Evolutionary conservation across 140 eudicot species (phyloP).

Genomic region (Cichorium intybus): DNA sequence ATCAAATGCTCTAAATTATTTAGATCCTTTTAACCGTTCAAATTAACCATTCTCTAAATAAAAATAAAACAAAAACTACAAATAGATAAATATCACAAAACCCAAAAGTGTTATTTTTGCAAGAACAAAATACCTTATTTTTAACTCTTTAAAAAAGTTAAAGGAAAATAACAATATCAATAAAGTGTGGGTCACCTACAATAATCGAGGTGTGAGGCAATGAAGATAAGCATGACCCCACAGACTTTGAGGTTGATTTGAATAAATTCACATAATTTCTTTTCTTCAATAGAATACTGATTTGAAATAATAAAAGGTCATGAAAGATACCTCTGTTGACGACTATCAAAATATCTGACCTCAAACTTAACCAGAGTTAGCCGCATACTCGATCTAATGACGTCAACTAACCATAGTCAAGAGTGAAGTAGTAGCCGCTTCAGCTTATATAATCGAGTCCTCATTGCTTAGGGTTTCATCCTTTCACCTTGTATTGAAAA

Average conservation of each 20-base stretch:
- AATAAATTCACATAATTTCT: background rate
- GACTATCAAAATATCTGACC: slow-evolving; percentile 16
- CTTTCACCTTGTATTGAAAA: background rate
- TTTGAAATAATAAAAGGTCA: background rate
- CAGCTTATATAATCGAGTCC: slow-evolving; percentile 19
- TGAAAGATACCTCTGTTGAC: background rate
- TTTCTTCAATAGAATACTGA: background rate
- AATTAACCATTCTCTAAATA: too few species aligned
- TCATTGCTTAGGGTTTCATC: slow-evolving; percentile 19
- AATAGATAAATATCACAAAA: too few species aligned
- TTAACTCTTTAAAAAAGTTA: too few species aligned
- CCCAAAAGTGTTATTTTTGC: too few species aligned
- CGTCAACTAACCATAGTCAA: slow-evolving; percentile 26
- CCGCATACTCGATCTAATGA: background rate
- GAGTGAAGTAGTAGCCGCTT: background rate
- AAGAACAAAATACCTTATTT: too few species aligned
- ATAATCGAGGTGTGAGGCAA: slow-evolving; percentile 17
- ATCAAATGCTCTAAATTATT: too few species aligned
- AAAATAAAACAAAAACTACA: too few species aligned
- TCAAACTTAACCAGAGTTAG: slow-evolving; percentile 28
- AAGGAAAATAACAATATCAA: background rate
- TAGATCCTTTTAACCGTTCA: too few species aligned
- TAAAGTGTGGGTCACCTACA: slow-evolving; percentile 16
- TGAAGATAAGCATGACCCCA: slow-evolving; percentile 26
- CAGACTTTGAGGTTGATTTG: background rate